These are phyloP conservation scores for Boechera stricta DNA, from an alignment of 345 rosid genomes.

Conservation along the genomic window DNA sequence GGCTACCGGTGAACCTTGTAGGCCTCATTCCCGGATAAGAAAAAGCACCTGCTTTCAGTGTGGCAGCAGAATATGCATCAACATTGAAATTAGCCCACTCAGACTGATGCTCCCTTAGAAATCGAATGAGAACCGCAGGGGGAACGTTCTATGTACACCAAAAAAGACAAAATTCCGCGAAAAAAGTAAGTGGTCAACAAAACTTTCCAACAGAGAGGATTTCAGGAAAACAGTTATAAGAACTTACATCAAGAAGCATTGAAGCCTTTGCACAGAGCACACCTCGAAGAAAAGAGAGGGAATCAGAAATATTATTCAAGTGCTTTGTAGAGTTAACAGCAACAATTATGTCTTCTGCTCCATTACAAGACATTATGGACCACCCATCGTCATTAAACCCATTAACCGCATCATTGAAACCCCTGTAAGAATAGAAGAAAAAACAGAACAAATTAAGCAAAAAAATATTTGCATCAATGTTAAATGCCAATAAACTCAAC, in stretches of 20 bases:
- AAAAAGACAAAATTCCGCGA: slow-evolving; percentile 14
- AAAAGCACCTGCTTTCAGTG: slow-evolving; percentile 75
- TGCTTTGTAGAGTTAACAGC: slow-evolving; percentile 76
- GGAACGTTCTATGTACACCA: slow-evolving; percentile 68
- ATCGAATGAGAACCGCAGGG: slow-evolving; percentile 88
- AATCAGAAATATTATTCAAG: slow-evolving; percentile 52
- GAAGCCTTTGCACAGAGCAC: slow-evolving; percentile 97
- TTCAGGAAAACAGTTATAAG: background rate
- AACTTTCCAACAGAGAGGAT: background rate
- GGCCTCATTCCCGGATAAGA: slow-evolving; percentile 92
- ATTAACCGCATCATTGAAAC: slow-evolving; percentile 89
- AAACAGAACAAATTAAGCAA: background rate
- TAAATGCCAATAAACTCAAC: slow-evolving; percentile 40
- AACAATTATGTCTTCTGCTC: slow-evolving; percentile 85
- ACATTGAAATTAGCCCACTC: slow-evolving; percentile 99
- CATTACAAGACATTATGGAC: slow-evolving; percentile 79
- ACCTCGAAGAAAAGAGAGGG: slow-evolving; percentile 78
- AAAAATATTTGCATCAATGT: background rate
- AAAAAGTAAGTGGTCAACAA: no score
- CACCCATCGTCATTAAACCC: slow-evolving; percentile 95
- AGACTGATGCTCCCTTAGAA: slow-evolving; percentile 92
- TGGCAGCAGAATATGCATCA: slow-evolving; percentile 93
- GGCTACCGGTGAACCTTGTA: slow-evolving; percentile 92
- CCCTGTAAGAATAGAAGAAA: slow-evolving; percentile 46
- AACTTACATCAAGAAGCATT: slow-evolving; percentile 85